Evolutionary conservation across 345 rosid genomes (phyloP).

Genomic region (Dipteronia dyeriana): DNA sequence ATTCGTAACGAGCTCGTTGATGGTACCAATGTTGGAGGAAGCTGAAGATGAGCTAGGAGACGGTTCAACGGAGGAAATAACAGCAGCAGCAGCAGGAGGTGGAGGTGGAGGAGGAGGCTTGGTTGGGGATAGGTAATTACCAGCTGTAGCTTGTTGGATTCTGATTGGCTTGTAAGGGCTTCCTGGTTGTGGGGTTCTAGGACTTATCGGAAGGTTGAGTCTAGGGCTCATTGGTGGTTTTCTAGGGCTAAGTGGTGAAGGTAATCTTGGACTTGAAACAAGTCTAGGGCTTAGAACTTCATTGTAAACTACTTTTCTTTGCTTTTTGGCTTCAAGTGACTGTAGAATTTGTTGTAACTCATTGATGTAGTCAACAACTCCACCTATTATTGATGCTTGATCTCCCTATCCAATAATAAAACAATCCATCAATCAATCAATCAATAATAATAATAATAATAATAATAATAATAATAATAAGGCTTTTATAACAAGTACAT

Average conservation of each 20-base stretch:
- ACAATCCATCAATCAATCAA: no score
- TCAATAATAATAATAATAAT: no score
- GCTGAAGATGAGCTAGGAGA: slow-evolving; percentile 70
- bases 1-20: slow-evolving; percentile 77
- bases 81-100: slow-evolving; percentile 2
- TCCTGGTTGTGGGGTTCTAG: slow-evolving; percentile 72
- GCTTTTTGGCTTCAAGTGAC: slow-evolving; percentile 88
- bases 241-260: slow-evolving; percentile 74
- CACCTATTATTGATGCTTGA: slow-evolving; percentile 98
- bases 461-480: not conserved
- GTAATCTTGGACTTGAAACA: slow-evolving; percentile 57
- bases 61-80: slow-evolving; percentile 39
- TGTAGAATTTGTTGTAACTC: slow-evolving; percentile 93
- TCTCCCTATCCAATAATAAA: slow-evolving; percentile 57
- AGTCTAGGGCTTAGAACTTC: slow-evolving; percentile 85
- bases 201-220: slow-evolving; percentile 72
- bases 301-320: slow-evolving; percentile 79
- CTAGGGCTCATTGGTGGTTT: slow-evolving; percentile 53
- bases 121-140: slow-evolving; percentile 46
- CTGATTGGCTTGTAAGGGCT: slow-evolving; percentile 62
- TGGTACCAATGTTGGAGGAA: slow-evolving; percentile 32
- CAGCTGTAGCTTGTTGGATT: slow-evolving; percentile 27
- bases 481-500: not conserved
- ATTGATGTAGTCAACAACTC: slow-evolving; percentile 92
- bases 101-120: slow-evolving; percentile 9